Base-by-base conservation (phyloP, 352 stramenopile genomes). In the Pythium dissimile region DNA sequence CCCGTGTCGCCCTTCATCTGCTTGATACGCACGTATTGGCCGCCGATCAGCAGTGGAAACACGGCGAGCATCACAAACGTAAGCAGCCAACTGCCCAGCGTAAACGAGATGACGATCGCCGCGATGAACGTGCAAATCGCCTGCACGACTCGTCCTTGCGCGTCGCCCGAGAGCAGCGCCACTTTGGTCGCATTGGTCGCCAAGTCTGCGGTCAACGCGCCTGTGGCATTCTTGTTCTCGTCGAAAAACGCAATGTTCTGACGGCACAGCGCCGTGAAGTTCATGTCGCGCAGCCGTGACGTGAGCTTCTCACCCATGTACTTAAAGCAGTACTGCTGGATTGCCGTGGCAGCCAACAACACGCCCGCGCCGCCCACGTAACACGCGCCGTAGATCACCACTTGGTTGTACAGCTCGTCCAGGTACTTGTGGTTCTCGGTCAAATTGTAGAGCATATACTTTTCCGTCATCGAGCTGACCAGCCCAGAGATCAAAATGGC, bases 161-260 rank as follows among this genome's bases (percentile, higher is more conserved):
- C 45, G 30, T 86, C 75, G n/a, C 72, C 75, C 1, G 69, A 72
- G 10, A 86, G 64, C 13, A 73, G 18, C n/a, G 69, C 61, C 0
- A 86, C 69, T 46, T 80, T 75, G 18, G 68, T 71, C 3, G 76
- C 76, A 39, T 75, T 66, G 3, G 72, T 85, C 16, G 75, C 66
- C 10, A 89, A 46, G 28, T 85, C 67, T 1, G 76, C 75, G 7
- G 62, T 76, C 47, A 73, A 56, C 1, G 71, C 66, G 27, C 72
- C 69, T 6, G 73, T 75, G 0, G 66, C 62, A 30, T 78, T 38
- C 23, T 69, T 62, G 0, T 45, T 63, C 28, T 69, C 51, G 27
- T 79, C 73, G 39, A 84, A 80, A 46, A 82, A 85, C 7, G 50
- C 69, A 35, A 83, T 81, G 35, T 79, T 71, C 45, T 86, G 75